Percentiles rank a stretch among this genome's conserved stretches.
phyloP scores from a whole-genome alignment of 2,329 filamentous ascomycete species.

The Arthrinium phaeospermum region DNA sequence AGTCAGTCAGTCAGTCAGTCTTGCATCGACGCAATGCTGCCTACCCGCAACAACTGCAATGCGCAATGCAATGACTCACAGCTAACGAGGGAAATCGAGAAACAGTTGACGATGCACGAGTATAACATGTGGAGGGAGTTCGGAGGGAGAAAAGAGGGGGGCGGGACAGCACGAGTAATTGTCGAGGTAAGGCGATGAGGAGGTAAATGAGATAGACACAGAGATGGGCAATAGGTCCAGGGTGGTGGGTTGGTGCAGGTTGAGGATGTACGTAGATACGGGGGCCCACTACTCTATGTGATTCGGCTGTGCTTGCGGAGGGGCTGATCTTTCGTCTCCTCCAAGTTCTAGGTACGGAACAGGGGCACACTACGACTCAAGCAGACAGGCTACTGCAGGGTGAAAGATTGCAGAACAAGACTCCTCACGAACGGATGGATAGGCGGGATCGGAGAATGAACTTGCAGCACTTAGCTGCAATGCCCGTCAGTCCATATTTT shows the following conservation, averaged over 20 bases:
- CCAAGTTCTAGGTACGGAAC: slow-evolving; percentile 10
- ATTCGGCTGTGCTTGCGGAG: slow-evolving; percentile 17
- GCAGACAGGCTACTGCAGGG: slow-evolving; percentile 11
- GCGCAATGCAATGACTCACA: slow-evolving; percentile 12
- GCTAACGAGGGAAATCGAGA: background rate
- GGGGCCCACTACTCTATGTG: slow-evolving; percentile 14
- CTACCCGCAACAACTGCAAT: slow-evolving; percentile 12
- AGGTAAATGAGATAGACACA: background rate
- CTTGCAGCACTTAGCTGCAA: background rate
- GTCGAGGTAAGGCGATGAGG: slow-evolving; percentile 1
- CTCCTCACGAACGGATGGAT: background rate
- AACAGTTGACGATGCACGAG: slow-evolving; percentile 1
- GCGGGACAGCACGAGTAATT: background rate
- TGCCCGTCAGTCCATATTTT: background rate
- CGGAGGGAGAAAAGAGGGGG: background rate
- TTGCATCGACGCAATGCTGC: slow-evolving; percentile 7
- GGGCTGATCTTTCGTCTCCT: slow-evolving; percentile 7
- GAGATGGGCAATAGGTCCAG: background rate
- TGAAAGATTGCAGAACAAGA: background rate
- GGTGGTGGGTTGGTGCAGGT: slow-evolving; percentile 8
- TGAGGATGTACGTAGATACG: slow-evolving; percentile 6
- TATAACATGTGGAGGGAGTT: background rate
- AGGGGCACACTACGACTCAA: slow-evolving; percentile 14
- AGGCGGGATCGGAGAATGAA: background rate
- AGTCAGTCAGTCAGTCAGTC: background rate